Conservation (phyloP, 768 basidiomycete species). For the Mycena rebaudengoi region DNA sequence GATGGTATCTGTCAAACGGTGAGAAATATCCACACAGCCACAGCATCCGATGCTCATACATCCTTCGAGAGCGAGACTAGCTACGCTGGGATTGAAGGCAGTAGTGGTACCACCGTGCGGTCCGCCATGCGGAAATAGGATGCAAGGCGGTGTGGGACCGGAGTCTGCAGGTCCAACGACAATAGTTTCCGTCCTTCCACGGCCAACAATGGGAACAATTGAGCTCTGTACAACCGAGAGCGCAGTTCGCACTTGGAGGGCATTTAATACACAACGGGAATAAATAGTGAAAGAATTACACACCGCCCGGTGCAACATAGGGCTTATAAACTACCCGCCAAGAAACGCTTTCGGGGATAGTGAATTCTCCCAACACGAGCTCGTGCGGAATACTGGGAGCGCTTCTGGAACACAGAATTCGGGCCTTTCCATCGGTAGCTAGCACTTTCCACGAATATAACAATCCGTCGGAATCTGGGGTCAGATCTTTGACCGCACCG, state of each 20-base stretch:
- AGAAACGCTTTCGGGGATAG: constrained; percentile 24
- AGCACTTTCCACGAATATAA: constrained; percentile 66
- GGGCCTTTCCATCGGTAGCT: constrained; percentile 51
- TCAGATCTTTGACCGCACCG: constrained; percentile 55
- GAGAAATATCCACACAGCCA: no score
- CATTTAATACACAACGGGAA: not conserved
- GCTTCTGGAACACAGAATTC: constrained; percentile 60
- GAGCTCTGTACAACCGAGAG: constrained; percentile 50
- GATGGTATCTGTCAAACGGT: constrained; percentile 57
- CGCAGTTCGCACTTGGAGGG: constrained; percentile 48
- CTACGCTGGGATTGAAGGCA: constrained; percentile 52
- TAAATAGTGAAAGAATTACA: constrained; percentile 25
- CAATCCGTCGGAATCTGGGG: constrained; percentile 42
- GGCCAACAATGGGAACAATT: constrained; percentile 59
- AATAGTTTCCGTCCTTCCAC: constrained; percentile 62
- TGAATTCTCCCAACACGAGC: constrained; percentile 55
- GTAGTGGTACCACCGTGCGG: constrained; percentile 62
- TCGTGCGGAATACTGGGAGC: constrained; percentile 56
- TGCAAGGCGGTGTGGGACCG: constrained; percentile 48
- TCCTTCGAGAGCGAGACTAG: constrained; percentile 63
- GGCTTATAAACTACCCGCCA: constrained; percentile 58
- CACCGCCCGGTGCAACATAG: constrained; percentile 49
- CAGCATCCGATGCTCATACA: no score
- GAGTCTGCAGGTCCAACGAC: constrained; percentile 47
- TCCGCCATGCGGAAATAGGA: constrained; percentile 69